Conservation (phyloP, 2,329 filamentous ascomycete species). For the Pseudogymnoascus pannorum region DNA sequence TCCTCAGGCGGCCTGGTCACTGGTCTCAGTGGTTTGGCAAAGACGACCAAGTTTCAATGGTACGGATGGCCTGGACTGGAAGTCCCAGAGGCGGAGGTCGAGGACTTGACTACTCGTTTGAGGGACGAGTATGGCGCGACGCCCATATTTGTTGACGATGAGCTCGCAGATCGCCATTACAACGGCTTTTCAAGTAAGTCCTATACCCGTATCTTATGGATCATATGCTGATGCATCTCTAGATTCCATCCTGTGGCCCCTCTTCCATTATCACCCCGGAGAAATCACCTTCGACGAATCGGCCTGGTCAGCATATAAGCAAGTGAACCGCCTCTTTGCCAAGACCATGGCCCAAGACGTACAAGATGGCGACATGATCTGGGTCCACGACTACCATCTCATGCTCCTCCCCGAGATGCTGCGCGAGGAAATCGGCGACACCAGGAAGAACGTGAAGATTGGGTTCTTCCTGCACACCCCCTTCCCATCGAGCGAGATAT, state of each 20-base stretch:
- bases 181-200: slow-evolving; percentile 90
- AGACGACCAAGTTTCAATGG: slow-evolving; percentile 94
- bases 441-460: slow-evolving; percentile 89
- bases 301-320: slow-evolving; percentile 85
- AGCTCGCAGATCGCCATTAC: slow-evolving; percentile 91
- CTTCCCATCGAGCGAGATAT: slow-evolving; percentile 95
- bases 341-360: slow-evolving; percentile 81
- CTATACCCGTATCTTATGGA: background rate
- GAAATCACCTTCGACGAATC: slow-evolving; percentile 97
- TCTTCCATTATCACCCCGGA: slow-evolving; percentile 97
- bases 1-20: slow-evolving; percentile 94
- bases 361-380: slow-evolving; percentile 87
- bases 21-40: slow-evolving; percentile 82
- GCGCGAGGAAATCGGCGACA: slow-evolving; percentile 74
- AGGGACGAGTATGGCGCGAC: slow-evolving; percentile 84
- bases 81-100: slow-evolving; percentile 75
- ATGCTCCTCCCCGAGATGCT: slow-evolving; percentile 97
- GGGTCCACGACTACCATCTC: slow-evolving; percentile 98
- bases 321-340: slow-evolving; percentile 89
- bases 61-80: slow-evolving; percentile 96
- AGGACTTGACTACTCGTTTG: slow-evolving; percentile 65
- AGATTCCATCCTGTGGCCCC: slow-evolving; percentile 97
- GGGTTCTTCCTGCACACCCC: slow-evolving; percentile 98
- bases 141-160: slow-evolving; percentile 88
- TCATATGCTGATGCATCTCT: slow-evolving; percentile 9